These are phyloP conservation scores for Pyrus communis DNA, from an alignment of 306 rosid genomes.

Conservation along the genomic window DNA sequence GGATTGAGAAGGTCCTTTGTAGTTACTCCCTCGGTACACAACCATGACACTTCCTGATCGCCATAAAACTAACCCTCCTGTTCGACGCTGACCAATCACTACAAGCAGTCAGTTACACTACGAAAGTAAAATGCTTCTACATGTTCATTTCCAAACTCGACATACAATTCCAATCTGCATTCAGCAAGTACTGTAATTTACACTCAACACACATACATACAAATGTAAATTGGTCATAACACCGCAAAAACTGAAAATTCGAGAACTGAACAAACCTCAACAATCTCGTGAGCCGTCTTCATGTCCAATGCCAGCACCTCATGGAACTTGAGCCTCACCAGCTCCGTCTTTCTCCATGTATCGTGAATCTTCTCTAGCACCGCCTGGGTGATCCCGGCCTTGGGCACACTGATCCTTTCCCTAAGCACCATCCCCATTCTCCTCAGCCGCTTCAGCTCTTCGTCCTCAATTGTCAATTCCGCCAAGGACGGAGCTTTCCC, in stretches of 20 bases:
- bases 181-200: neutral
- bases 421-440: constrained; percentile 50
- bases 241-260: neutral
- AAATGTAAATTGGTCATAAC: neutral
- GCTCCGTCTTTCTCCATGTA: constrained; percentile 69
- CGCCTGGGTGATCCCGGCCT: constrained; percentile 70
- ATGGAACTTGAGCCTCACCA: constrained; percentile 87
- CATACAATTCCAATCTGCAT: neutral
- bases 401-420: constrained; percentile 65
- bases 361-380: constrained; percentile 75
- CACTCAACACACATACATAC: neutral
- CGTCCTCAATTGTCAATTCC: constrained; percentile 79
- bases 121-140: neutral
- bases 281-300: constrained; percentile 82
- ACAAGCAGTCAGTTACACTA: constrained; percentile 40
- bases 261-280: constrained; percentile 48
- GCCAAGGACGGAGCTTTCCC: constrained; percentile 56
- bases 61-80: constrained; percentile 86
- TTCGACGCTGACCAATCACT: constrained; percentile 69
- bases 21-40: constrained; percentile 76
- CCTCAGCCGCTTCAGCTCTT: constrained; percentile 67
- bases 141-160: neutral
- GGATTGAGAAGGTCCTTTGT: constrained; percentile 47
- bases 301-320: constrained; percentile 75
- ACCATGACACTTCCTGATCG: constrained; percentile 87